These are phyloP conservation scores for Clarireedia homoeocarpa DNA, from an alignment of 2,329 filamentous ascomycete species.

Conservation along the genomic window DNA sequence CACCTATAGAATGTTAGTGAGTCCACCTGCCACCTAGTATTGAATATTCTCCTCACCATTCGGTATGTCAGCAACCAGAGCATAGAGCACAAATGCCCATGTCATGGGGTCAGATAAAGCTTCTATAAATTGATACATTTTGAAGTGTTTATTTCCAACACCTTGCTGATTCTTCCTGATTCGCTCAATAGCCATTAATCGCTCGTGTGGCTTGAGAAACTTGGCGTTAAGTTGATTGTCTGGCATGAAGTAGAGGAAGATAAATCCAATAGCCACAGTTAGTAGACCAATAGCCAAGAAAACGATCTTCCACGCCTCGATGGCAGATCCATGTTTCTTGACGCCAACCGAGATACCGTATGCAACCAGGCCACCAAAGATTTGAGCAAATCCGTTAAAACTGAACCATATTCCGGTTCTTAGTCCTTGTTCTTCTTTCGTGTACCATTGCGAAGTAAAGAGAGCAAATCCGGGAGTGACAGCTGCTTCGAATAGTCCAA, in stretches of 20 bases:
- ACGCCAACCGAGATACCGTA: slow-evolving; percentile 53
- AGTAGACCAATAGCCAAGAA: slow-evolving; percentile 41
- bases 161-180: slow-evolving; percentile 50
- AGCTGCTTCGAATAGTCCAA: slow-evolving; percentile 60
- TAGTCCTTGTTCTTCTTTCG: slow-evolving; percentile 57
- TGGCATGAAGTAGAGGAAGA: slow-evolving; percentile 38
- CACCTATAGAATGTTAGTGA: slow-evolving; percentile 29
- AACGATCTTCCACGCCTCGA: slow-evolving; percentile 52
- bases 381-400: slow-evolving; percentile 58
- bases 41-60: slow-evolving; percentile 19
- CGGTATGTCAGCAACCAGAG: slow-evolving; percentile 29
- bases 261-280: slow-evolving; percentile 33
- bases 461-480: slow-evolving; percentile 63
- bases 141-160: slow-evolving; percentile 46
- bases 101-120: slow-evolving; percentile 30
- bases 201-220: slow-evolving; percentile 37
- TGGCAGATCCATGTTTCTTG: slow-evolving; percentile 40
- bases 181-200: slow-evolving; percentile 37
- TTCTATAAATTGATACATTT: slow-evolving; percentile 43
- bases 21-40: background rate
- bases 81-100: slow-evolving; percentile 37
- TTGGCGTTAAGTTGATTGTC: slow-evolving; percentile 37
- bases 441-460: slow-evolving; percentile 66
- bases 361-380: slow-evolving; percentile 53
- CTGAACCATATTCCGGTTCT: slow-evolving; percentile 61